These are phyloP conservation scores for Penicillium psychrosexuale DNA, from an alignment of 2,329 filamentous ascomycete genomes.

Conservation along the genomic window DNA sequence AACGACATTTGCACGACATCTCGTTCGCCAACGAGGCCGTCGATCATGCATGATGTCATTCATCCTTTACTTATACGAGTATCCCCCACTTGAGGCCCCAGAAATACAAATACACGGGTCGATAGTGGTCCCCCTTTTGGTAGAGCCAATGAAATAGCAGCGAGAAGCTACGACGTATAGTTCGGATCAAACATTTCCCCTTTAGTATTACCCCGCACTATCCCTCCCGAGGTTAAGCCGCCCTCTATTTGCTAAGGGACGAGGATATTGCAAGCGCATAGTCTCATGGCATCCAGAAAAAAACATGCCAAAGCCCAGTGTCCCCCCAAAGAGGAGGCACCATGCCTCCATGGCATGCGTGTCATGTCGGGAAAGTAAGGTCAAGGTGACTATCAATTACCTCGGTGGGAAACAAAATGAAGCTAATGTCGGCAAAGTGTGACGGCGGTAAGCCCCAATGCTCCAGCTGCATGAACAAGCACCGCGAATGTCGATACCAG, in stretches of 20 bases:
- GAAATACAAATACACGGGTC: neutral
- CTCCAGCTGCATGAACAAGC: conserved; percentile 24
- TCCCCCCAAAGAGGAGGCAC: neutral
- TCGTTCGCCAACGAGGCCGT: neutral
- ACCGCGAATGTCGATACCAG: conserved; percentile 24
- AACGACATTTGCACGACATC: neutral
- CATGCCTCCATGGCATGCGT: conserved; percentile 27
- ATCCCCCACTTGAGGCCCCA: neutral
- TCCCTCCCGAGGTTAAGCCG: neutral
- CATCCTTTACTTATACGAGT: too few species aligned
- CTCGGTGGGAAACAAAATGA: neutral
- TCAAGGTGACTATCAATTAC: conserved; percentile 30
- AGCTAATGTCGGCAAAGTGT: conserved; percentile 2
- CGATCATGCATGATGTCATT: too few species aligned
- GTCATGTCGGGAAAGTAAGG: conserved; percentile 40
- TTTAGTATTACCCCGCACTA: neutral
- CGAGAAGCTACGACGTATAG: neutral
- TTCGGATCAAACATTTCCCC: conserved; percentile 3
- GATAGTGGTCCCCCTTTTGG: neutral
- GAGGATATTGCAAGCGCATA: too few species aligned
- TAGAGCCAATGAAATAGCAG: too few species aligned
- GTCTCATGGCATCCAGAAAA: neutral
- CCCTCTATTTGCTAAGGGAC: neutral
- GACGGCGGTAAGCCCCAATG: conserved; percentile 16
- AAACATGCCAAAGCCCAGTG: neutral